Evolutionary conservation across 2,329 filamentous ascomycete species (phyloP).

Genomic region (Xylaria polymorpha): DNA sequence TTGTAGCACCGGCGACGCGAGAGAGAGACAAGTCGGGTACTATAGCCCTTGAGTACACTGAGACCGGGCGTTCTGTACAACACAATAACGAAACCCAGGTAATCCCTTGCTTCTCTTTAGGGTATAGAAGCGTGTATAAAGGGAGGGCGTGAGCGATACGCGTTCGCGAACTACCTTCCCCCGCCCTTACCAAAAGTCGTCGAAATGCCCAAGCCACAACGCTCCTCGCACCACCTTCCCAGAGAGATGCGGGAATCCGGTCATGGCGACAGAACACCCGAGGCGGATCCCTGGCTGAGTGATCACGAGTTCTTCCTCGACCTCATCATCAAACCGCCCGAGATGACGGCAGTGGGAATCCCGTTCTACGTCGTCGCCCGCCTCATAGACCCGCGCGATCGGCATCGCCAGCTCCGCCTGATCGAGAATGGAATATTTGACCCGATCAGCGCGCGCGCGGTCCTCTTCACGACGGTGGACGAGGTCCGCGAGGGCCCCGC

Average conservation of each 20-base stretch:
- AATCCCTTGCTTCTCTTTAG: background rate
- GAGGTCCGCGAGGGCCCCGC: background rate
- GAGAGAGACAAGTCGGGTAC: background rate
- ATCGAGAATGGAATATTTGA: background rate
- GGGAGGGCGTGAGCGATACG: background rate
- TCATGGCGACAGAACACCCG: background rate
- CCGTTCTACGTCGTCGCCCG: constrained; percentile 3
- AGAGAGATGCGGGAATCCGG: background rate
- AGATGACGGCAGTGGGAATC: background rate
- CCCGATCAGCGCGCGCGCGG: background rate
- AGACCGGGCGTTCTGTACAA: background rate
- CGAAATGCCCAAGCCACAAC: background rate
- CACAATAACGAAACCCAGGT: background rate
- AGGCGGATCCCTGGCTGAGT: background rate
- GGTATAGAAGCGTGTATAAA: background rate
- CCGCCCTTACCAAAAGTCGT: background rate
- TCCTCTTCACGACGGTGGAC: background rate
- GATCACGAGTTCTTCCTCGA: background rate
- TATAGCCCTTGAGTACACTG: background rate
- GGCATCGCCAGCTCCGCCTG: background rate
- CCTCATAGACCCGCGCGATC: background rate
- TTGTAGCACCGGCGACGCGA: background rate
- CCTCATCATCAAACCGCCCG: background rate
- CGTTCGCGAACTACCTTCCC: background rate
- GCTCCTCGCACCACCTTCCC: background rate